A percentile compares a stretch with the other conserved stretches of the same genome.
phyloP scores from a whole-genome alignment of 495 filamentous ascomycete species.

The Hyaloscypha finlandica region DNA sequence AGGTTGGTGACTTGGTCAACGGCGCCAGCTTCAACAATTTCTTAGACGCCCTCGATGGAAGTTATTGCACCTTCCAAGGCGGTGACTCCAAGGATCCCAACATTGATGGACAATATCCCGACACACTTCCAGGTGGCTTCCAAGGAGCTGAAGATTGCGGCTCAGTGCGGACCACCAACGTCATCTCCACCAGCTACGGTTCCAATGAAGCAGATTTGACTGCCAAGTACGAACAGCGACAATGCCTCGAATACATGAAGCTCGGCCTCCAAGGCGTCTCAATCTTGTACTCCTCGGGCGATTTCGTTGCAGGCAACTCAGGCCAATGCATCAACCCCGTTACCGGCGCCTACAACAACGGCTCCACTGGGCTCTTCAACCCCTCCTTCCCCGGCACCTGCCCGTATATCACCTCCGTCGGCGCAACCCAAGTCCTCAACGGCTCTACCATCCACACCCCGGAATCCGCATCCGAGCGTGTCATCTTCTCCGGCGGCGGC shows the following conservation, averaged over 20 bases:
- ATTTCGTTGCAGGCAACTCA: constrained; percentile 61
- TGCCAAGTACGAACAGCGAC: constrained; percentile 53
- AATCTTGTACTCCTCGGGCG: constrained; percentile 57
- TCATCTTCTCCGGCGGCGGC: constrained; percentile 60
- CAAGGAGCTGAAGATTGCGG: constrained; percentile 63
- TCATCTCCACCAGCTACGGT: constrained; percentile 61
- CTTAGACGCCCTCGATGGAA: constrained; percentile 65
- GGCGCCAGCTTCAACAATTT: constrained; percentile 46
- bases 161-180: constrained; percentile 55
- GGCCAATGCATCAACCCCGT: constrained; percentile 49
- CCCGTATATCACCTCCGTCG: constrained; percentile 46
- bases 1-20: constrained; percentile 29
- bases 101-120: constrained; percentile 57
- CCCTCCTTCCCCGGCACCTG: constrained; percentile 32
- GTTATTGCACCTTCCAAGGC: constrained; percentile 57
- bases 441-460: constrained; percentile 33
- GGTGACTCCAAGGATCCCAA: constrained; percentile 43
- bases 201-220: constrained; percentile 55
- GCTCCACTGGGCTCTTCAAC: constrained; percentile 22
- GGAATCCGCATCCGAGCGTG: constrained; percentile 32
- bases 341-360: constrained; percentile 29
- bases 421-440: constrained; percentile 39
- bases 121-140: constrained; percentile 54
- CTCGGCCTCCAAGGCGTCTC: constrained; percentile 41
- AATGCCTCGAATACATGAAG: constrained; percentile 55